Base-by-base conservation (phyloP, 331 rosid species). In the Acacia concinna region DNA sequence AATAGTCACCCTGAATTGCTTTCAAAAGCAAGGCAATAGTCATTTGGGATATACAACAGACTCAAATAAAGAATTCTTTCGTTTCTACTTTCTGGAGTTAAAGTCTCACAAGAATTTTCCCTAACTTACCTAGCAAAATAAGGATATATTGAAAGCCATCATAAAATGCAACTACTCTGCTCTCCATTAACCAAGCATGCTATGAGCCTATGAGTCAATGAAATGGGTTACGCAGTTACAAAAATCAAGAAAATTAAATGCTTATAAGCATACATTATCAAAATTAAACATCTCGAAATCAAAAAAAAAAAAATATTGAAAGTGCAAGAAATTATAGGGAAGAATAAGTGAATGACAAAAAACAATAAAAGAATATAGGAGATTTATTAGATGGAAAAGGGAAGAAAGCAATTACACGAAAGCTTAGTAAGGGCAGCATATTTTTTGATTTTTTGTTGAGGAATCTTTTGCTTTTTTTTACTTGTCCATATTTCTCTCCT, bases 1-100 rank as follows among this genome's bases (percentile, higher is more conserved):
- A 93, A 95, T 2, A 95, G 93, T 67, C 98, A 74, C 99, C 99
- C 98, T 95, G 62, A 74, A 83, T 81, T 62, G 14, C 30, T 8
- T 47, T 68, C 78, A 84, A 67, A 83, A 51, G 57, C n/a, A 37
- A 76, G 20, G 64, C 27, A 47, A 47, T 3, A 46, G 21, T 71
- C 43, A 47, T 28, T 35, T 40, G 54, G 68, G 75, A 20, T 31
- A 25, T 5, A 8, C 4, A 38, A 71, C 38, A 43, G 75, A 57
- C 41, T 28, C 54, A 68, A 41, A 56, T 27, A 21, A 18, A 13
- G 30, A 66, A 41, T 65, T 9, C 2, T 18, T 23, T 68, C 46
- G n/a, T 8, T 27, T 9, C 15, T 56, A 65, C 32, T 38, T 68
- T 38, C 31, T 71, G 31, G 31, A 60, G 8, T 60, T 31, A 57